Evolutionary conservation across 345 rosid genomes (phyloP).

Genomic region (Viola odorata): DNA sequence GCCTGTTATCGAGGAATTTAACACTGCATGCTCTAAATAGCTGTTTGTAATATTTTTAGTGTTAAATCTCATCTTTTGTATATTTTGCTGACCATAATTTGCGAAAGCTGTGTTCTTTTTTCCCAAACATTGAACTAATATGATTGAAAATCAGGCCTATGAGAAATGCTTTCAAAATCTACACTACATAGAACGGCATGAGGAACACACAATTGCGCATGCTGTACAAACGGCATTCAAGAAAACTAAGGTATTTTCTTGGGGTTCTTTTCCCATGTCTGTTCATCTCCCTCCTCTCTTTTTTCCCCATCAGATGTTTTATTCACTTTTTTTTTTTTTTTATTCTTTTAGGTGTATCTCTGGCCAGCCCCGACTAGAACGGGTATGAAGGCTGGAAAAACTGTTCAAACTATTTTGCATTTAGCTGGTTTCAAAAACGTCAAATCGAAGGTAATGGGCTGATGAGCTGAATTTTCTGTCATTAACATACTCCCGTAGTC

Average conservation of each 20-base stretch:
- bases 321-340: not conserved
- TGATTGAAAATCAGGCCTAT: constrained; percentile 50
- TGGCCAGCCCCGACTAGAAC: constrained; percentile 91
- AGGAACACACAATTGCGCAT: constrained; percentile 96
- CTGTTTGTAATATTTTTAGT: too few species aligned
- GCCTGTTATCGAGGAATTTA: too few species aligned
- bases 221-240: constrained; percentile 72
- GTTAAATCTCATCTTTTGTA: too few species aligned
- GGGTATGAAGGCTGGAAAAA: constrained; percentile 92
- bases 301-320: not conserved
- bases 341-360: constrained; percentile 56
- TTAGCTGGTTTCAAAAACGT: constrained; percentile 91
- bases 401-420: constrained; percentile 62
- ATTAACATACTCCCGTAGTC: not conserved
- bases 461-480: not conserved
- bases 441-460: constrained; percentile 73
- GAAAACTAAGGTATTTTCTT: constrained; percentile 73
- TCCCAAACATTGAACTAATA: not conserved
- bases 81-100: too few species aligned
- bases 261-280: not conserved
- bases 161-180: constrained; percentile 98
- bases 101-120: not conserved
- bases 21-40: too few species aligned
- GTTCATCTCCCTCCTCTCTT: not conserved
- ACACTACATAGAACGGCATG: constrained; percentile 79